Evolutionary conservation across 2,329 filamentous ascomycete species (phyloP).

Genomic region (Ceratocystis destructans): DNA sequence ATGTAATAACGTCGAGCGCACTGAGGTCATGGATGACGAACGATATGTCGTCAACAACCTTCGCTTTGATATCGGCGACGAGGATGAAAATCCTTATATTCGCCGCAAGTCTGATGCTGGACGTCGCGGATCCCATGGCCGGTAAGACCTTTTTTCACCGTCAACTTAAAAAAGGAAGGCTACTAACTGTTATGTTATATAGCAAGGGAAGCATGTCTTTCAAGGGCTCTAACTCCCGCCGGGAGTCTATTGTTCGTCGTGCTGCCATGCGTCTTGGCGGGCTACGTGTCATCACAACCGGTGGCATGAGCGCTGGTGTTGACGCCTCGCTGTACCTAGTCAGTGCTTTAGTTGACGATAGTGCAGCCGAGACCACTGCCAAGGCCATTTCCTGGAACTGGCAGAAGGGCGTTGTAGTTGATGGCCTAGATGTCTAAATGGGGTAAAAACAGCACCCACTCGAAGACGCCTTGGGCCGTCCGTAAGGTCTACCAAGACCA

Average conservation of each 20-base stretch:
- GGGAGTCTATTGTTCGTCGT: constrained; percentile 68
- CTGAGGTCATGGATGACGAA: constrained; percentile 66
- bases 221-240: constrained; percentile 58
- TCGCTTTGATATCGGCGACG: constrained; percentile 68
- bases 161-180: not conserved
- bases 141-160: constrained; percentile 31
- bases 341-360: constrained; percentile 66
- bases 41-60: constrained; percentile 87
- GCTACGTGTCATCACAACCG: constrained; percentile 63
- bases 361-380: constrained; percentile 61
- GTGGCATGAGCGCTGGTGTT: constrained; percentile 64
- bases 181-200: constrained; percentile 19
- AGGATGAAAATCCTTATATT: constrained; percentile 74
- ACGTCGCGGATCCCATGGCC: constrained; percentile 45
- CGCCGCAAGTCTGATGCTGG: constrained; percentile 54
- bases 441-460: constrained; percentile 10
- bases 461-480: not conserved
- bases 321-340: constrained; percentile 78
- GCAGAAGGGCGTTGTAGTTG: constrained; percentile 73
- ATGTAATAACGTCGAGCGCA: constrained; percentile 58
- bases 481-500: too few species aligned
- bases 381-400: constrained; percentile 68
- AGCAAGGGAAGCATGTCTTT: constrained; percentile 76
- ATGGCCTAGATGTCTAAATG: constrained; percentile 65
- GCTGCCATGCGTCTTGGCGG: constrained; percentile 59